phyloP scores from a whole-genome alignment of 192 early-diverging fungal species.

The Powellomyces hirtus region DNA sequence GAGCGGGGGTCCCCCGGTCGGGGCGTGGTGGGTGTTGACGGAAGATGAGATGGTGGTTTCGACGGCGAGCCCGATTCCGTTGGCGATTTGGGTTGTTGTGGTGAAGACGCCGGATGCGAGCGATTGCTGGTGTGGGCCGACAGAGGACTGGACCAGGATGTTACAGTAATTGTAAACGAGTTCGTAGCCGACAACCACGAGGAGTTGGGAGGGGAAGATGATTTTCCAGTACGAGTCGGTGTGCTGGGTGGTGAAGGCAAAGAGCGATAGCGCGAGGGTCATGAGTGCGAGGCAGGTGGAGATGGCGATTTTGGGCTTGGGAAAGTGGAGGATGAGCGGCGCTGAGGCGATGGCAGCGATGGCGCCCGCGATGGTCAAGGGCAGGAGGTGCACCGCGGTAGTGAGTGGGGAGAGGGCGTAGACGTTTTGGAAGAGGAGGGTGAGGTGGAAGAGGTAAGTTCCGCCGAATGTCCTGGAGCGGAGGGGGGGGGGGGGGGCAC shows the following conservation, averaged over 20 bases:
- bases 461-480: neutral
- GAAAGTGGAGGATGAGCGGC: neutral
- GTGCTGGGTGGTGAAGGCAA: neutral
- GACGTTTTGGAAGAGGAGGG: neutral
- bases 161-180: neutral
- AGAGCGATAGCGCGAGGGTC: neutral
- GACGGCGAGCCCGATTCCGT: neutral
- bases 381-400: neutral
- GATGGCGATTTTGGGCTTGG: neutral
- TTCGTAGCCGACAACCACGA: neutral
- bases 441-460: neutral
- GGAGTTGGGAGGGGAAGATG: neutral
- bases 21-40: neutral
- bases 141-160: neutral
- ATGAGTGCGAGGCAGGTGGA: neutral
- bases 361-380: neutral
- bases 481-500: too few species aligned
- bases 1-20: neutral
- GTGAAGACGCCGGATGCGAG: neutral
- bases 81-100: neutral
- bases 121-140: neutral
- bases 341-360: neutral
- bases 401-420: neutral
- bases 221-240: neutral
- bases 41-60: neutral